Evolutionary conservation across 805 yeast genomes (phyloP).

Genomic region (Kluyveromyces wickerhamii): DNA sequence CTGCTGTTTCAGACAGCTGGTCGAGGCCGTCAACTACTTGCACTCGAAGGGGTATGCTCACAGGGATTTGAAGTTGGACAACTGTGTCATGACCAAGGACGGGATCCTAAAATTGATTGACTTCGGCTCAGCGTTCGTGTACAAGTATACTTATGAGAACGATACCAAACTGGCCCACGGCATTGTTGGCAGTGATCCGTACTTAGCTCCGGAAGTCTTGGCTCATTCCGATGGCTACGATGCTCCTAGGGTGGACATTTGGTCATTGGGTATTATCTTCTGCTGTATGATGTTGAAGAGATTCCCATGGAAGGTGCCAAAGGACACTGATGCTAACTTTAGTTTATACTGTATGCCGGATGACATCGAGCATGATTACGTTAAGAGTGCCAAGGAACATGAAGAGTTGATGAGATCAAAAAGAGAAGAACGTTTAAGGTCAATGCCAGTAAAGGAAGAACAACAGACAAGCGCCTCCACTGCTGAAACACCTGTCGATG

Average conservation of each 20-base stretch:
- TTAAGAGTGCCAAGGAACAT: conserved; percentile 63
- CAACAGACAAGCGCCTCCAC: too few species aligned
- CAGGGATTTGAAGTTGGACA: conserved; percentile 74
- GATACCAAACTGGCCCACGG: conserved; percentile 58
- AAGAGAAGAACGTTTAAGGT: conserved; percentile 17
- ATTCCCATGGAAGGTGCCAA: conserved; percentile 85
- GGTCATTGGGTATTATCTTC: conserved; percentile 79
- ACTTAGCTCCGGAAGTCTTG: conserved; percentile 76
- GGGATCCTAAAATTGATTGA: conserved; percentile 76
- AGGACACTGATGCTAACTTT: conserved; percentile 59
- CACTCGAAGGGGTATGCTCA: conserved; percentile 78
- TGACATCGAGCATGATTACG: conserved; percentile 71
- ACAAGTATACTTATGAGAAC: conserved; percentile 65
- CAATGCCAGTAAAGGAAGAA: too few species aligned
- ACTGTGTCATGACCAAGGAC: conserved; percentile 66
- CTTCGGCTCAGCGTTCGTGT: conserved; percentile 79
- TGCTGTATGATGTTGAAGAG: conserved; percentile 82
- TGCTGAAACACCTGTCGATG: too few species aligned
- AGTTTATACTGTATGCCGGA: conserved; percentile 56
- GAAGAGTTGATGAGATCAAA: conserved; percentile 50
- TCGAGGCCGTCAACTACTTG: conserved; percentile 63
- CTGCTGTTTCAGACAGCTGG: conserved; percentile 70
- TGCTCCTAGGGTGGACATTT: conserved; percentile 71
- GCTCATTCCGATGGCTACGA: conserved; percentile 47
- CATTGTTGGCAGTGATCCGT: conserved; percentile 80